phyloP scores from a whole-genome alignment of 352 stramenopile species.

The Phytophthora multivora region DNA sequence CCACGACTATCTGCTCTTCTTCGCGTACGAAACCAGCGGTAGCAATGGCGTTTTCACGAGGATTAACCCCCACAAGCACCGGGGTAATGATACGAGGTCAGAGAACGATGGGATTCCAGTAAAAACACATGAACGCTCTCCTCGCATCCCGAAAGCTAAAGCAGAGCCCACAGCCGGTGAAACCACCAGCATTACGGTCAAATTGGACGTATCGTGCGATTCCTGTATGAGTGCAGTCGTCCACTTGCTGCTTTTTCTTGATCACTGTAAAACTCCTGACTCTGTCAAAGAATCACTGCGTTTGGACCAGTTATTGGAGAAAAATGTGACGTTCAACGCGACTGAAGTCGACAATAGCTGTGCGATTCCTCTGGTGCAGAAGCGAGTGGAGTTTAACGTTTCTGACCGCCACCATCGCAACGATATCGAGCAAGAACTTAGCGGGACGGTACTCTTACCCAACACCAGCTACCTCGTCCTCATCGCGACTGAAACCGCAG shows the following conservation, averaged over 20 bases:
- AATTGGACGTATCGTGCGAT: conserved; percentile 59
- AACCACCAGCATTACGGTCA: conserved; percentile 57
- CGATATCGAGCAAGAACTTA: conserved; percentile 49
- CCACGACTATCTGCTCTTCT: conserved; percentile 67
- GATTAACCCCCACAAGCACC: conserved; percentile 67
- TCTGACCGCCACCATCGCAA: conserved; percentile 42
- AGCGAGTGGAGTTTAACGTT: conserved; percentile 38
- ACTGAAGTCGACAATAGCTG: not conserved
- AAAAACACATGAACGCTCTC: conserved; percentile 54
- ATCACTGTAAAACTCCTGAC: conserved; percentile 29
- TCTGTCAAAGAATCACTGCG: conserved; percentile 27
- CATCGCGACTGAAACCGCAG: conserved; percentile 57
- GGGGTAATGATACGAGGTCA: conserved; percentile 42
- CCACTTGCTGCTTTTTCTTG: conserved; percentile 55
- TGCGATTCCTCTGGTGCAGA: conserved; percentile 31
- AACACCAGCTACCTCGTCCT: conserved; percentile 62
- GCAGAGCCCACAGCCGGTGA: conserved; percentile 58
- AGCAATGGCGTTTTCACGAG: conserved; percentile 74
- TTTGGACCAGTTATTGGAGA: conserved; percentile 19
- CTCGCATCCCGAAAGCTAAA: conserved; percentile 46
- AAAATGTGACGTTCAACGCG: conserved; percentile 10
- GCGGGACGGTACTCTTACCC: conserved; percentile 22
- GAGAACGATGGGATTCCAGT: conserved; percentile 58
- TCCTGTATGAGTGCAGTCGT: conserved; percentile 54
- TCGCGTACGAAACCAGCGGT: conserved; percentile 70